Conservation (phyloP, 1,284 basidiomycete genomes). For the Psilocybe mexicana region DNA sequence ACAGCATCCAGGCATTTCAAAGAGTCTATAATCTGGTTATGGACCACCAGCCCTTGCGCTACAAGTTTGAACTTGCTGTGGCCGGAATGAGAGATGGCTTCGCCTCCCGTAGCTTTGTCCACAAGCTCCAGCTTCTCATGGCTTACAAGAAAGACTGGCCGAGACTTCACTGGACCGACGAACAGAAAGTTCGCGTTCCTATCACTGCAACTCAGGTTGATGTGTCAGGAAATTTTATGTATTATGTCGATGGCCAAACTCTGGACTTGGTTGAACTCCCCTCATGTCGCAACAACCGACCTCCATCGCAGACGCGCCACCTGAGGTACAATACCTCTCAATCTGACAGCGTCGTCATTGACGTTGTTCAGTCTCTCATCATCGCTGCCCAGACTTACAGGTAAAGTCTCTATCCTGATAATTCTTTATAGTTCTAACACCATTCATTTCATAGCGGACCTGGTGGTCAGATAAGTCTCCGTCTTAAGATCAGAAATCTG, state of each 20-base stretch:
- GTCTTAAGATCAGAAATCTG: conserved; percentile 46
- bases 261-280: conserved; percentile 55
- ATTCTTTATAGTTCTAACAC: conserved; percentile 7
- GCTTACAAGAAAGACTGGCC: conserved; percentile 56
- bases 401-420: conserved; percentile 33
- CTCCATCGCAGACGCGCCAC: conserved; percentile 47
- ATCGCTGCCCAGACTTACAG: conserved; percentile 42
- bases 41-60: conserved; percentile 50
- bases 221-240: conserved; percentile 52
- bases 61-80: conserved; percentile 54
- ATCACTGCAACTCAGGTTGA: conserved; percentile 42
- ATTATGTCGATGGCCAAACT: conserved; percentile 49
- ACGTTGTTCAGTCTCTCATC: conserved; percentile 49
- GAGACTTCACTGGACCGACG: conserved; percentile 48
- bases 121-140: conserved; percentile 49
- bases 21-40: conserved; percentile 44
- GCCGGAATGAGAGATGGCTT: conserved; percentile 57
- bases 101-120: conserved; percentile 36
- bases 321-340: conserved; percentile 46
- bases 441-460: conserved; percentile 29
- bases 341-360: conserved; percentile 51
- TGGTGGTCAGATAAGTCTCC: conserved; percentile 39
- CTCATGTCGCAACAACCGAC: conserved; percentile 47
- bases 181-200: conserved; percentile 46
- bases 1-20: conserved; percentile 43